Percentiles rank a stretch among this genome's conserved stretches.
phyloP scores from a whole-genome alignment of 2,329 filamentous ascomycete species.

The Fusarium drepaniforme region DNA sequence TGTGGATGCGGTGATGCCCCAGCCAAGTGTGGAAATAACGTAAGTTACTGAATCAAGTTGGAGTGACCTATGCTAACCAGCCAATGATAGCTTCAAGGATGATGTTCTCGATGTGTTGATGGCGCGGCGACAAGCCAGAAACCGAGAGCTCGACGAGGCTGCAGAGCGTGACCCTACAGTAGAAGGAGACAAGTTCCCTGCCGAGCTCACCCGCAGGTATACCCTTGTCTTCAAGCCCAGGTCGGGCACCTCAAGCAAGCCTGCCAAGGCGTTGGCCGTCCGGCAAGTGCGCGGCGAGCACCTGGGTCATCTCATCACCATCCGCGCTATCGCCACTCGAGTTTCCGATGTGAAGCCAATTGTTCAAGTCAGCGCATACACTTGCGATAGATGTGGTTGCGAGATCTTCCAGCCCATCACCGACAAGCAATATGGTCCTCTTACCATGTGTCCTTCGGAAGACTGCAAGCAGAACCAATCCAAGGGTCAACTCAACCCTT shows the following conservation, averaged over 20 bases:
- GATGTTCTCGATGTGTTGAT: conserved; percentile 98
- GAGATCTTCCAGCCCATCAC: conserved; percentile 98
- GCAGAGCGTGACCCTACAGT: conserved; percentile 75
- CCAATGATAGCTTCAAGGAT: conserved; percentile 82
- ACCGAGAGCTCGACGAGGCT: conserved; percentile 79
- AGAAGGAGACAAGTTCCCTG: conserved; percentile 85
- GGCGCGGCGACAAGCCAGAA: conserved; percentile 88
- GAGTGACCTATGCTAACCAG: conserved; percentile 9
- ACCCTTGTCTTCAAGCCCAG: conserved; percentile 96
- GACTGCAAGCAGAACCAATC: conserved; percentile 92
- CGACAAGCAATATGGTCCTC: conserved; percentile 89
- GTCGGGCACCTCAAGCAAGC: conserved; percentile 76
- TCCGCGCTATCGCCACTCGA: conserved; percentile 92
- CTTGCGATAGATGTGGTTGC: conserved; percentile 94
- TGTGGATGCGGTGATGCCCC: conserved; percentile 87
- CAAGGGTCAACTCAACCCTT: conserved; percentile 93
- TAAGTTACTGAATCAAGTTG: conserved; percentile 55
- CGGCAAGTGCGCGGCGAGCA: conserved; percentile 94
- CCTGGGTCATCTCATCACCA: conserved; percentile 91
- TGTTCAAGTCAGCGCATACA: conserved; percentile 98
- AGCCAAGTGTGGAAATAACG: conserved; percentile 81
- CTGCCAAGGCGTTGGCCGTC: conserved; percentile 81
- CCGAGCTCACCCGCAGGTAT: conserved; percentile 92
- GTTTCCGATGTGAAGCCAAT: conserved; percentile 98
- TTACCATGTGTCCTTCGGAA: conserved; percentile 88